These are phyloP conservation scores for Diaporthe batatas DNA, from an alignment of 2,329 filamentous ascomycete species.

Conservation along the genomic window DNA sequence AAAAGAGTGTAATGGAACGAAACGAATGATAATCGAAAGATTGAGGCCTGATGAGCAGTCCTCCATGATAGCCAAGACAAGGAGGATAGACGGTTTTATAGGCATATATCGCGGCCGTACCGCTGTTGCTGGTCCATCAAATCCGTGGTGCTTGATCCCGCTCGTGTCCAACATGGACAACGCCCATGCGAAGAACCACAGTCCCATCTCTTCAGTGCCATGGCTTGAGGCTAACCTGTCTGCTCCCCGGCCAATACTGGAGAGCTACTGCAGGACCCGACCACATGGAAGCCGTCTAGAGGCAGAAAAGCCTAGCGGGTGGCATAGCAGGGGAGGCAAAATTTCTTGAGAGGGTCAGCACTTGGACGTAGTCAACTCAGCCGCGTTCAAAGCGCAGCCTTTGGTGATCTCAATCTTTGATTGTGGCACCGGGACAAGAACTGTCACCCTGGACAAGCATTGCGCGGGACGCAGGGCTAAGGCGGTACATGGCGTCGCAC, in stretches of 20 bases:
- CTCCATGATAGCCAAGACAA: neutral
- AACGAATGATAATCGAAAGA: constrained; percentile 40
- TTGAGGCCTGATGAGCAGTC: constrained; percentile 8
- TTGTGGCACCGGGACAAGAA: constrained; percentile 22
- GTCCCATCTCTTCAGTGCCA: constrained; percentile 22
- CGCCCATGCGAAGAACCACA: constrained; percentile 9
- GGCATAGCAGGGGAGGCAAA: neutral
- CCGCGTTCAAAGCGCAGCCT: constrained; percentile 9
- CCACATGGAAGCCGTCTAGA: constrained; percentile 5
- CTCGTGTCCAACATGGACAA: constrained; percentile 17
- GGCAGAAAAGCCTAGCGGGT: constrained; percentile 6
- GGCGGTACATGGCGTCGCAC: neutral
- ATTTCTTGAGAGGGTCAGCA: neutral
- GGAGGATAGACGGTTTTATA: constrained; percentile 11
- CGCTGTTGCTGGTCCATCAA: constrained; percentile 4
- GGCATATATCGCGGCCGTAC: constrained; percentile 16
- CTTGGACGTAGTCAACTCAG: neutral
- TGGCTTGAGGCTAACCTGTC: constrained; percentile 33
- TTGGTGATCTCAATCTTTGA: constrained; percentile 1
- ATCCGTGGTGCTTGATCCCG: constrained; percentile 12
- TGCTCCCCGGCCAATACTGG: neutral
- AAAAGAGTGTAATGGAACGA: constrained; percentile 2
- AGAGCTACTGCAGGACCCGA: constrained; percentile 27
- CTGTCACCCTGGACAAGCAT: constrained; percentile 19
- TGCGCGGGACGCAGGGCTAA: neutral